Evolutionary conservation across 2,329 filamentous ascomycete genomes (phyloP).

Genomic region (Pochonia chlamydosporia): DNA sequence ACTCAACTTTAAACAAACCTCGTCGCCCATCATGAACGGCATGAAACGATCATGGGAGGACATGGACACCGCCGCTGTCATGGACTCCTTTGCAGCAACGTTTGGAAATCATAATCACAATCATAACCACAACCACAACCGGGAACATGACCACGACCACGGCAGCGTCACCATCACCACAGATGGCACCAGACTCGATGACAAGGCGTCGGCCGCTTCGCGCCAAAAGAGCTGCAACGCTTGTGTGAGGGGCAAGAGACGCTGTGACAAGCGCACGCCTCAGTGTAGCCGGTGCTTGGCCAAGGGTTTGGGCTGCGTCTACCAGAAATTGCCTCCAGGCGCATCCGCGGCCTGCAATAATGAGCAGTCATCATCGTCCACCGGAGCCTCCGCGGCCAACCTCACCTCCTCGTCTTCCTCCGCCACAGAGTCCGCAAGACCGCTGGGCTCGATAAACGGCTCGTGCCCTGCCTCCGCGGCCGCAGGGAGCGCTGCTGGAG

Average conservation of each 20-base stretch:
- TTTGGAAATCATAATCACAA: neutral
- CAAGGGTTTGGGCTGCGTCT: constrained; percentile 36
- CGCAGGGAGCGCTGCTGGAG: neutral
- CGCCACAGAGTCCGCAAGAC: constrained; percentile 15
- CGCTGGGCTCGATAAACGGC: neutral
- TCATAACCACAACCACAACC: neutral
- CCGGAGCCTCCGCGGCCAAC: constrained; percentile 1
- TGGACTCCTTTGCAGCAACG: constrained; percentile 1
- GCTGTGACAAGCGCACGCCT: constrained; percentile 40
- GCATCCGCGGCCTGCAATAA: neutral
- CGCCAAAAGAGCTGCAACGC: constrained; percentile 45
- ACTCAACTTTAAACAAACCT: neutral
- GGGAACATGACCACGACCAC: neutral
- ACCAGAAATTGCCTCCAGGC: constrained; percentile 29
- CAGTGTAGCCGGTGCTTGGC: constrained; percentile 36
- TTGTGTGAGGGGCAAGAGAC: constrained; percentile 41
- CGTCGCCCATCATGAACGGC: constrained; percentile 1
- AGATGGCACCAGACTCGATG: constrained; percentile 21
- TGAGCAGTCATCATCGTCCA: neutral
- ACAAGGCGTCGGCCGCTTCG: constrained; percentile 32
- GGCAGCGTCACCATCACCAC: neutral
- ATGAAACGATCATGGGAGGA: constrained; percentile 7
- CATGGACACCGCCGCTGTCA: constrained; percentile 2
- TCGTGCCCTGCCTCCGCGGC: neutral
- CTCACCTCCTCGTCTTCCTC: constrained; percentile 5